Evolutionary conservation across 1,284 basidiomycete species (phyloP).

Genomic region (Marasmius tenuissimus): DNA sequence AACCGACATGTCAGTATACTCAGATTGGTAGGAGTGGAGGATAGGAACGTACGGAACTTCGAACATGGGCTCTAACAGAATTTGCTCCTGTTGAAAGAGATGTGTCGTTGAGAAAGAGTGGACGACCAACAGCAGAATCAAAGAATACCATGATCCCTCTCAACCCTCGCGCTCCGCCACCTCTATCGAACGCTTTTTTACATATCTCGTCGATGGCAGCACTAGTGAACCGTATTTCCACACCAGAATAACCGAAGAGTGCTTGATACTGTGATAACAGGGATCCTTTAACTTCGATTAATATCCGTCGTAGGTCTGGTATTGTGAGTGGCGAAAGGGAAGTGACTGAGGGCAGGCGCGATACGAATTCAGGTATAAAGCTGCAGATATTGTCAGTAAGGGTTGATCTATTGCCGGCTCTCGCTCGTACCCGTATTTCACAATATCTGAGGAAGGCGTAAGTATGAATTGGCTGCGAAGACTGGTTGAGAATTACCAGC

Average conservation of each 20-base stretch:
- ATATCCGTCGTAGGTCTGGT: constrained; percentile 82
- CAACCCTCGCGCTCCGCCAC: constrained; percentile 88
- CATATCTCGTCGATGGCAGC: constrained; percentile 78
- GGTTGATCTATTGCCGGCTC: background rate
- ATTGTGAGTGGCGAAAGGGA: constrained; percentile 74
- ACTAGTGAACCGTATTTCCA: constrained; percentile 81
- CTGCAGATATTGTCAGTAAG: constrained; percentile 31
- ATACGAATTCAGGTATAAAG: constrained; percentile 94
- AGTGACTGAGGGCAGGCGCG: constrained; percentile 86
- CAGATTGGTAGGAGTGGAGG: background rate
- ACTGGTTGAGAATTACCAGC: constrained; percentile 39
- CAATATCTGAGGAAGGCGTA: constrained; percentile 56
- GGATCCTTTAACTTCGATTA: constrained; percentile 90
- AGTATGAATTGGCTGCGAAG: background rate
- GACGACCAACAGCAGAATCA: background rate
- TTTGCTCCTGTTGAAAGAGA: constrained; percentile 54
- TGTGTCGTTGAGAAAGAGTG: background rate
- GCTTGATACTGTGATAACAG: constrained; percentile 88
- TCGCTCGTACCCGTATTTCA: constrained; percentile 72
- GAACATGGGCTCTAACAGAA: constrained; percentile 87
- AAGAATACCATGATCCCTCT: constrained; percentile 80
- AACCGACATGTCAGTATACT: background rate
- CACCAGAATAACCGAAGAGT: constrained; percentile 78
- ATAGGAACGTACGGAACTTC: constrained; percentile 79
- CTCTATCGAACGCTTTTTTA: constrained; percentile 71